Evolutionary conservation across 331 rosid genomes (phyloP).

Genomic region (Cydonia oblonga): DNA sequence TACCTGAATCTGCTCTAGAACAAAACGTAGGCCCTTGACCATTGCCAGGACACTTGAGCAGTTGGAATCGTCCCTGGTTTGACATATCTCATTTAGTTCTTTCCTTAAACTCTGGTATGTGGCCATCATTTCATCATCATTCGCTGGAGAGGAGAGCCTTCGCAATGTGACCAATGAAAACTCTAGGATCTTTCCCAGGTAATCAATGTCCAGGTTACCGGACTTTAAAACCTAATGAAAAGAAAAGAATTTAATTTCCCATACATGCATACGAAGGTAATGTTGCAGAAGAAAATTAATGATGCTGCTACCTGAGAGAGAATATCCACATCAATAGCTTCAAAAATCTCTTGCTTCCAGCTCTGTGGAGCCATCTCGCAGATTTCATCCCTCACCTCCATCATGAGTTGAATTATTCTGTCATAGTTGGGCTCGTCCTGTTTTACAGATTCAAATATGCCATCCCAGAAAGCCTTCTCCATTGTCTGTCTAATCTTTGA

Average conservation of each 20-base stretch:
- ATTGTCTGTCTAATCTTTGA: conserved; percentile 56
- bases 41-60: conserved; percentile 54
- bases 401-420: conserved; percentile 55
- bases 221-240: conserved; percentile 58
- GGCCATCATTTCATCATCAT: conserved; percentile 53
- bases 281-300: neutral
- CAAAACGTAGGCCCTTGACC: conserved; percentile 81
- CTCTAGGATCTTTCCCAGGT: conserved; percentile 74
- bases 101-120: conserved; percentile 38
- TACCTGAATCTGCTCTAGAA: conserved; percentile 89
- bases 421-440: conserved; percentile 62
- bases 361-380: conserved; percentile 74
- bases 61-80: conserved; percentile 31
- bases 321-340: conserved; percentile 61
- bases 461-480: conserved; percentile 94
- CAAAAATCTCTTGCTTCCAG: conserved; percentile 69
- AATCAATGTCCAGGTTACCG: conserved; percentile 65
- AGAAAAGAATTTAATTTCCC: neutral
- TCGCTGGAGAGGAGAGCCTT: conserved; percentile 76
- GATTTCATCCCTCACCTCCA: conserved; percentile 83
- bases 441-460: conserved; percentile 64
- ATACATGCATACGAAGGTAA: neutral
- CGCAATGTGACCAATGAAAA: conserved; percentile 68
- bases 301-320: conserved; percentile 57
- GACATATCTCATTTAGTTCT: conserved; percentile 64